Base-by-base conservation (phyloP, 495 filamentous ascomycete genomes). In the Daldinia vernicosa region DNA sequence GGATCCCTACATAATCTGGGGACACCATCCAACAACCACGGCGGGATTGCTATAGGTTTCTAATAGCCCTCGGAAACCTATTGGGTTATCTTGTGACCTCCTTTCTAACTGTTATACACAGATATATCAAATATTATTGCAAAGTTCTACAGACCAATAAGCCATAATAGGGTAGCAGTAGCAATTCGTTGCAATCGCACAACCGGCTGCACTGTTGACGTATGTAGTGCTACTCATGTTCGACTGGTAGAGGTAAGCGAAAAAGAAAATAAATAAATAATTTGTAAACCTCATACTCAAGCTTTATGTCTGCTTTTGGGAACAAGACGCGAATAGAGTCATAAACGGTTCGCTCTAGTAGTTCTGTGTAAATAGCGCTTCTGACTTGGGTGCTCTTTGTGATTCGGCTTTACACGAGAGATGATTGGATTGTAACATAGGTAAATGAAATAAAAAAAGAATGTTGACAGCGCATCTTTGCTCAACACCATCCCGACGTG, bases 171-270 rank as follows among this genome's bases (percentile, higher is more conserved):
- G 43, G 19, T 32, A 35, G n/a, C 43, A 40, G 30, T 4, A 45
- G 39, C 56, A 47, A 27, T 53, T 11, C 28, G 15, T 19, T 26
- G 47, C 14, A 6, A 60, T 73, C 50, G 50, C 28, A 66, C 66
- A 63, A 27, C 61, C 35, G 35, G 39, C 57, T 69, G 66, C 37
- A 53, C 50, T 26, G 37, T 72, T 62, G 70, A 65, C 70, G 40
- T 60, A 67, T 65, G 70, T 28, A 57, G 65, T 62, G 50, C 60
- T 61, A 57, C 55, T 53, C 57, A 54, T 19, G 14, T 54, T 73
- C 27, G 35, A 66, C 55, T 57, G 55, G 61, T 19, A 62, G 33
- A 30, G 51, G 57, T 19, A 62, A 53, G 47, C 40, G 52, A 66
- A 66, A 58, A 43, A 69, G 50, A 58, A 33, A 66, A n/a, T n/a